Evolutionary conservation across 78 protist genomes (phyloP).

Genomic region (Thecamonas trahens): DNA sequence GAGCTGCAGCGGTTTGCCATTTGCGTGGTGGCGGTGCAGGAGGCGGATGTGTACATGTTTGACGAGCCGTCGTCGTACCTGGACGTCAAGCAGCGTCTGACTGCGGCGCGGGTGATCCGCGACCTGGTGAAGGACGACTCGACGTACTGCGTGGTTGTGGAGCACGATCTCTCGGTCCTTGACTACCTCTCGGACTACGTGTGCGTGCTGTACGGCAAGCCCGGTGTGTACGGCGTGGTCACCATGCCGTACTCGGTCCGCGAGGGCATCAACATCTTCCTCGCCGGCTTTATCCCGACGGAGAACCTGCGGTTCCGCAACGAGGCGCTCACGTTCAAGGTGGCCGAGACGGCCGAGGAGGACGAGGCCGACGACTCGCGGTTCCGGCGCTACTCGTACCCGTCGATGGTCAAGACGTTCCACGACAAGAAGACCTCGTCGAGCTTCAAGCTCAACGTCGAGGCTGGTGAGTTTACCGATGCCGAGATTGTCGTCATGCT

Average conservation of each 20-base stretch:
- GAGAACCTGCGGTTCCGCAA: constrained; percentile 99
- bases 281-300: constrained; percentile 96
- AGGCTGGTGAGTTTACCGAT: constrained; percentile 89
- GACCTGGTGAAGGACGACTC: constrained; percentile 41
- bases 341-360: constrained; percentile 35
- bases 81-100: constrained; percentile 97
- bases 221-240: constrained; percentile 99
- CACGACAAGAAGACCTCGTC: constrained; percentile 15
- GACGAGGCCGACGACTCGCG: constrained; percentile 53
- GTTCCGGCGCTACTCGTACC: constrained; percentile 77
- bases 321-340: constrained; percentile 54
- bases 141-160: constrained; percentile 91
- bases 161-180: constrained; percentile 97
- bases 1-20: constrained; percentile 99
- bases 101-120: constrained; percentile 94
- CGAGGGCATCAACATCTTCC: constrained; percentile 99
- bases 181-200: constrained; percentile 99
- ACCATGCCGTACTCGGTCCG: constrained; percentile 97
- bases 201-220: constrained; percentile 96
- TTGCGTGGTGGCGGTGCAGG: constrained; percentile 55
- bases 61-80: constrained; percentile 99
- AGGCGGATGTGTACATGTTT: constrained; percentile 92
- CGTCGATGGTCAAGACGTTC: constrained; percentile 90
- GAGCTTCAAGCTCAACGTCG: constrained; percentile 74
- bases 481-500: constrained; percentile 97